Percentiles rank a stretch among this genome's conserved stretches.
Conservation (phyloP, 257 asterid genomes). For the Nicotiana paniculata region DNA sequence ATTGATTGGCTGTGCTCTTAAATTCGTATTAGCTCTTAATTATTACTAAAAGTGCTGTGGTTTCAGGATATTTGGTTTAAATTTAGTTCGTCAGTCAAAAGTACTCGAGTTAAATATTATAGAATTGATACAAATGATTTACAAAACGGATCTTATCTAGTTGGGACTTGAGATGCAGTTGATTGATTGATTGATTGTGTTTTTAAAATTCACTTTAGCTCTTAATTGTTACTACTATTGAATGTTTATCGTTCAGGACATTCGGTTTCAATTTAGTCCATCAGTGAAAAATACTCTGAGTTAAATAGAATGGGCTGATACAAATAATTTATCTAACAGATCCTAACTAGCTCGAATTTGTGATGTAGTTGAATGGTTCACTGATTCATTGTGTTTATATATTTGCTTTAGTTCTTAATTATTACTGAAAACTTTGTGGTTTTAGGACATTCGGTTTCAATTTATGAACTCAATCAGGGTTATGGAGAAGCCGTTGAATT, state of each 20-base stretch:
- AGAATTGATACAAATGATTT: background rate
- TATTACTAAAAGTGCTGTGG: background rate
- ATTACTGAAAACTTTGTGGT: background rate
- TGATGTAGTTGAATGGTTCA: background rate
- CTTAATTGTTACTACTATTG: background rate
- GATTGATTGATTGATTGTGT: background rate
- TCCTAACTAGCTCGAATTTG: background rate
- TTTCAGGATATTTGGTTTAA: background rate
- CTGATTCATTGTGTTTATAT: background rate
- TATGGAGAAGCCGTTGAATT: slow-evolving; percentile 70
- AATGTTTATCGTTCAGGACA: background rate
- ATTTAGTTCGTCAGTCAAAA: background rate
- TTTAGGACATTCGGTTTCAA: slow-evolving; percentile 83
- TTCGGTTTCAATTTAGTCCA: background rate
- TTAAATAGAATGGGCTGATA: background rate
- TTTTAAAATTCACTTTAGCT: background rate
- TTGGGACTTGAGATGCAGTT: background rate
- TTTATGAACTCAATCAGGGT: slow-evolving; percentile 71
- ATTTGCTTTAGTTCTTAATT: background rate
- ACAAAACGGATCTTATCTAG: background rate
- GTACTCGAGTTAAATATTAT: background rate
- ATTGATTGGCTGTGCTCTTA: background rate
- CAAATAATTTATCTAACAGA: background rate
- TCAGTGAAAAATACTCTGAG: background rate
- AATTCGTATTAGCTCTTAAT: background rate